Evolutionary conservation across 225 moss, liverwort and hornwort genomes (phyloP).

Genomic region (Climacium dendroides): DNA sequence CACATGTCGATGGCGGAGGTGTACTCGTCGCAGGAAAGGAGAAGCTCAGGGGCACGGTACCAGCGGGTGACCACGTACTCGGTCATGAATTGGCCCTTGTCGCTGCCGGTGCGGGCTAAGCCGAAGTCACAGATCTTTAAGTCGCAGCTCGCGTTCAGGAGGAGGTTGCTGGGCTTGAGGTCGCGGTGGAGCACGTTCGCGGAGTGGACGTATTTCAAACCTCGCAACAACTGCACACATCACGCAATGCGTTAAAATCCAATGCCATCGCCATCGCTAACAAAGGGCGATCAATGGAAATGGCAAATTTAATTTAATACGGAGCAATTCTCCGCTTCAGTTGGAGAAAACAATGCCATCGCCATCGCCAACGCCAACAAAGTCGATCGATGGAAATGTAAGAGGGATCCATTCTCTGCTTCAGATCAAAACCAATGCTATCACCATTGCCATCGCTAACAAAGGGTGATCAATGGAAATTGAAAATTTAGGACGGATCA

Average conservation of each 20-base stretch:
- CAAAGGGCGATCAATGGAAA: background rate
- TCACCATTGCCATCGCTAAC: background rate
- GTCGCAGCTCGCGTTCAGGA: constrained; percentile 93
- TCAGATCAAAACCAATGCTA: background rate
- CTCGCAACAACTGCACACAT: constrained; percentile 66
- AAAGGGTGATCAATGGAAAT: background rate
- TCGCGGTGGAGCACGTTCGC: constrained; percentile 96
- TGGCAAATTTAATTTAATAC: background rate
- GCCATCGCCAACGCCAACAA: background rate
- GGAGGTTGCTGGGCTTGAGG: constrained; percentile 84
- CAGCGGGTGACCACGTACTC: constrained; percentile 97
- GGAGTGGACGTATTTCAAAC: constrained; percentile 87
- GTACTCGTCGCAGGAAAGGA: constrained; percentile 94
- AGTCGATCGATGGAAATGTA: background rate
- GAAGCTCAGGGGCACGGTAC: constrained; percentile 94
- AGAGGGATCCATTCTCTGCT: background rate
- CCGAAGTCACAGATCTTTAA: constrained; percentile 97
- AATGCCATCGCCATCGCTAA: background rate
- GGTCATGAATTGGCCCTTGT: constrained; percentile 99
- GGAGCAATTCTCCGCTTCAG: too few relatives aligned
- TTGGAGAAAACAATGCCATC: background rate
- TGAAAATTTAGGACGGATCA: background rate
- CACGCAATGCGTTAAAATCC: background rate
- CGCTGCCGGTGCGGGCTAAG: constrained; percentile 85
- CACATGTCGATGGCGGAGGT: constrained; percentile 97